A percentile compares a stretch with the other conserved stretches of the same genome.
phyloP scores from a whole-genome alignment of 495 filamentous ascomycete species.

The Oidiodendron maius region DNA sequence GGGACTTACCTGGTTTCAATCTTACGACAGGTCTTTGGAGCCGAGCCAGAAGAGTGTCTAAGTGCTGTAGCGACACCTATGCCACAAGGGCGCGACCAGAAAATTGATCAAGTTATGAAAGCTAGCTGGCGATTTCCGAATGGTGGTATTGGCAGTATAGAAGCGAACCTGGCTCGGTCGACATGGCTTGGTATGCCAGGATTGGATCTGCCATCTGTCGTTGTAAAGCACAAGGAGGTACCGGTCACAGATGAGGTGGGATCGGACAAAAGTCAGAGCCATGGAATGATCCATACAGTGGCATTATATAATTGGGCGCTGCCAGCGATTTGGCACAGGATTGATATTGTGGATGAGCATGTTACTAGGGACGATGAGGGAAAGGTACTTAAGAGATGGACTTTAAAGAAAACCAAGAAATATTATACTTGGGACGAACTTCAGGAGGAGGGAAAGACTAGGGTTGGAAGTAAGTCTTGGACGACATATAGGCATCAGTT shows the following conservation, averaged over 20 bases:
- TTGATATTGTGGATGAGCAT: slow-evolving; percentile 43
- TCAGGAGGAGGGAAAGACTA: slow-evolving; percentile 17
- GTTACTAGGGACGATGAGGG: slow-evolving; percentile 26
- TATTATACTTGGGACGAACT: slow-evolving; percentile 36
- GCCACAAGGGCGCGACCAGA: slow-evolving; percentile 28
- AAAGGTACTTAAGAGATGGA: slow-evolving; percentile 35
- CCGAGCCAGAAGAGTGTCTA: slow-evolving; percentile 15
- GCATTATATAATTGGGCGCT: slow-evolving; percentile 35
- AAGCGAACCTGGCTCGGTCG: slow-evolving; percentile 30
- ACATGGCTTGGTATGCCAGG: slow-evolving; percentile 7
- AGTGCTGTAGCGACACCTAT: slow-evolving; percentile 6
- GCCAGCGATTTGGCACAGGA: slow-evolving; percentile 39
- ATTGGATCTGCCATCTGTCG: slow-evolving; percentile 6
- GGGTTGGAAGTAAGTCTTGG: slow-evolving; percentile 44
- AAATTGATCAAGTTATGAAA: slow-evolving; percentile 29
- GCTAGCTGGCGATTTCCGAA: slow-evolving; percentile 36
- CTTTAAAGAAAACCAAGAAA: slow-evolving; percentile 33
- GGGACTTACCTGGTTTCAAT: slow-evolving; percentile 41
- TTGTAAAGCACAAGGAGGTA: slow-evolving; percentile 25
- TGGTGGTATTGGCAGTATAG: slow-evolving; percentile 33
- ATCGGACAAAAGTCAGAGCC: slow-evolving; percentile 29
- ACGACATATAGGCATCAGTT: slow-evolving; percentile 46
- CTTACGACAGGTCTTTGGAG: slow-evolving; percentile 9
- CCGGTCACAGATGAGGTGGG: slow-evolving; percentile 21
- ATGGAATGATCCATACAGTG: slow-evolving; percentile 33